Base-by-base conservation (phyloP, 2,329 filamentous ascomycete genomes). In the Xylaria digitata region DNA sequence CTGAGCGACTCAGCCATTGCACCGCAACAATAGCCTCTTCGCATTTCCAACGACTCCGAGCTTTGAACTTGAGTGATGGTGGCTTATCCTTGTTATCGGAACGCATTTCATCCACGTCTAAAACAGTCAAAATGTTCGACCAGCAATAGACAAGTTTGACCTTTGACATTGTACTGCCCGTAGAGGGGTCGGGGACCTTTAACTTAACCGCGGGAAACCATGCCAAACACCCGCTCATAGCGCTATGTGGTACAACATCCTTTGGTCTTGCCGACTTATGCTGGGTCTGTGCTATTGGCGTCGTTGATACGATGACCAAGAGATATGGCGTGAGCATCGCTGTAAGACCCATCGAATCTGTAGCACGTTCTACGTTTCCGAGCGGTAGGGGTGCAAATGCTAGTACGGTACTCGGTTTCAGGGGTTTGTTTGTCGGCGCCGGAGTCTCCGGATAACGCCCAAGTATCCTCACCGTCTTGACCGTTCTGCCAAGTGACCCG, bases 131-230 rank as follows among this genome's bases (percentile, higher is more conserved):
- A n/a, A 98, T 89, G 75, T 98, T 98, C 1, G 96, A 98, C 96
- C 96, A 99, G 79, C 94, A 97, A 81, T 99, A 99, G 0, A 93
- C 95, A 19, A 99, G 86, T 78, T 99, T 98, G 43, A 91, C 92
- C 75, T 90, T 91, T 19, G 92, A 94, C 9, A 90, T 85, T 7
- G 89, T 87, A 73, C 89, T 91, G 5, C 88, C 89, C 0, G 87
- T 88, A 53, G 87, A 84, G 1, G 87, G 82, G 68, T 93, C 90
- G 9, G 89, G 86, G 17, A 88, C 87, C 78, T 98, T 98, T 49
- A 99, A 83, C 75, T 92, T 96, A 52, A 99, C 96, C 1, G 94
- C 94, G 1, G 96, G 96, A 76, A 99, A 99, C 96, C 96, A 99
- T 40, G 96, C 94, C 56, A 99, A 81, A 73, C 95, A 97, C 2